Base-by-base conservation (phyloP, 352 stramenopile species). In the Phytopythium helicoides region DNA sequence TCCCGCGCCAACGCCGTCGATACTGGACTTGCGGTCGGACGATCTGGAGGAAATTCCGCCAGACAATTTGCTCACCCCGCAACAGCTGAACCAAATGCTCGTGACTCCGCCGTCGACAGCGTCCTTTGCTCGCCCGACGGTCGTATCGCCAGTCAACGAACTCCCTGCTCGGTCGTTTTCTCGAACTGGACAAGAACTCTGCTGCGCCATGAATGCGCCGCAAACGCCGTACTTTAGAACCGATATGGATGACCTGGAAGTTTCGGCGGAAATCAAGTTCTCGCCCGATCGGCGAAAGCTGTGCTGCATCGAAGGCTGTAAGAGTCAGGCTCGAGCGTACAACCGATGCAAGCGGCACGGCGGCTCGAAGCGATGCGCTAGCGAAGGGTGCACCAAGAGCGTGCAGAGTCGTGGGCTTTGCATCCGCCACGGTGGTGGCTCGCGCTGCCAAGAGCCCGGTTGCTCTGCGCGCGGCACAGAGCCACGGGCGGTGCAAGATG, bases 321-420 rank as follows among this genome's bases (percentile, higher is more conserved):
- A 71, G 50, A 91, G 76, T 55, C 84, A 94, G 73, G 84, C 84
- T 42, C 64, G 84, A 34, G 81, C 81, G 9, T 94, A 89, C 57
- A 88, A 90, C 35, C 83, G 81, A 25, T 94, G 84, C 69, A 94
- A 94, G 59, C 77, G 78, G 31, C 84, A 94, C 52, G 84, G 84
- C 16, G 76, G 76, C 19, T 94, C 81, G 6, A 94, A 94, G 63
- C 84, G 84, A 38, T 94, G 84, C 47, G 82, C 77, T n/a, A 63
- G 69, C 45, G 56, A 67, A 14, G 69, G 68, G 3, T 94, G 84
- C 50, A 89, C 78, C 35, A 94, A 94, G 54, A 92, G 80, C 42
- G 81, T 94, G 8, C 84, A 94, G 52, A 91, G 79, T 28, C 73
- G 73, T 12, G 73, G 73, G 6, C 39, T 85, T 34, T 85, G 73